phyloP scores from a whole-genome alignment of 2,329 filamentous ascomycete species.

The Thelonectria blattea region DNA sequence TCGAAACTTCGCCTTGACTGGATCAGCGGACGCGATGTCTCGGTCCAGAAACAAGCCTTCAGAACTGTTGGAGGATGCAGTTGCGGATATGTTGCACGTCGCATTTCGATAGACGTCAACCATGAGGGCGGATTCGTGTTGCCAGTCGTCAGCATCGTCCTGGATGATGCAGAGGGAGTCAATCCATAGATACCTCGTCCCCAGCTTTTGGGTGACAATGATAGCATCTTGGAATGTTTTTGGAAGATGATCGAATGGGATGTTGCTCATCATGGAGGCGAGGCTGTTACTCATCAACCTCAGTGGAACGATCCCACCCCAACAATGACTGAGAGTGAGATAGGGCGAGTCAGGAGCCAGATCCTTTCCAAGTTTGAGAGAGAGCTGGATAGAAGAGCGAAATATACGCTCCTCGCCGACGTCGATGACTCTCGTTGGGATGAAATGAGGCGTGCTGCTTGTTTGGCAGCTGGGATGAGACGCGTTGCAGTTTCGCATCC shows the following conservation, averaged over 20 bases:
- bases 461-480: background rate
- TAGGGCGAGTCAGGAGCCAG: background rate
- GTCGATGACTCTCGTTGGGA: background rate
- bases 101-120: constrained; percentile 16
- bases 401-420: background rate
- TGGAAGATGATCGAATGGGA: background rate
- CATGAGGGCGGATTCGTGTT: constrained; percentile 15
- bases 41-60: background rate
- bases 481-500: background rate
- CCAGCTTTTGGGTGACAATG: background rate
- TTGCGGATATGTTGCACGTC: background rate
- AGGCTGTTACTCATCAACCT: background rate
- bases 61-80: background rate
- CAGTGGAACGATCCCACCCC: background rate
- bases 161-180: constrained; percentile 8
- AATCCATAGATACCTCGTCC: background rate
- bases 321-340: background rate
- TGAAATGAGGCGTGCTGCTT: background rate
- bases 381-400: background rate
- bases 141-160: constrained; percentile 13
- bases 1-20: background rate
- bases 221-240: constrained; percentile 4
- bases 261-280: background rate
- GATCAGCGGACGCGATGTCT: background rate
- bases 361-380: background rate